Base-by-base conservation (phyloP, 1,284 basidiomycete genomes). In the Leccinum subrobustum region DNA sequence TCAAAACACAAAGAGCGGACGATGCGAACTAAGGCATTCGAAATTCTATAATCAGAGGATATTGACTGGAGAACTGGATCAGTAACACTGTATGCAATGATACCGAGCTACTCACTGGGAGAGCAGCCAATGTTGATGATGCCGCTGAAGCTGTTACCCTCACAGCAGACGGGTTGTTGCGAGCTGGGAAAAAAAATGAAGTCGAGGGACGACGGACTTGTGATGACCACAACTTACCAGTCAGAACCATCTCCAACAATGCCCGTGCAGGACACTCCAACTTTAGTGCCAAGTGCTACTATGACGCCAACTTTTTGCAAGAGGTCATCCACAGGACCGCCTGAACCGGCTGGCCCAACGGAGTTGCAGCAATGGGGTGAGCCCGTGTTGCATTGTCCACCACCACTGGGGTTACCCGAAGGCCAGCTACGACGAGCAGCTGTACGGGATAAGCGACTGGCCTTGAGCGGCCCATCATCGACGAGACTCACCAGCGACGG, bases 161-260 rank as follows among this genome's bases (percentile, higher is more conserved):
- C 42, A 61, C 83, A 84, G 66, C 83, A 84, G 16, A 81, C 80
- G 1, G 78, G 65, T 63, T 82, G 73, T 8, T 64, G 50, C 0
- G 59, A 4, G 69, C 82, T 84, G 31, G 33, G 31, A 54, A n/a
- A 51, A 31, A 51, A 11, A 3, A 5, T 27, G 16, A 51, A 14
- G 6, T 23, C 8, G 6, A 12, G 11, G 11, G 3, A 20, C 6
- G 4, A 2, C 2, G 6, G 18, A 20, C 6, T 2, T 1, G 7
- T 4, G 1, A 1, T 0, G 1, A 2, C 1, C 7, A 35, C 11
- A 0, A 59, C 57, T 52, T 62, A 82, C 82, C 81, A 84, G 3
- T 1, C 3, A 18, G 64, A 55, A 56, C 67, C 72, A 6, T 6
- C 3, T 14, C 75, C 73, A 47, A 60, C n/a, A 25, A 80, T 42